Base-by-base conservation (phyloP, 805 yeast genomes). In the Debaryomyces hansenii region DNA sequence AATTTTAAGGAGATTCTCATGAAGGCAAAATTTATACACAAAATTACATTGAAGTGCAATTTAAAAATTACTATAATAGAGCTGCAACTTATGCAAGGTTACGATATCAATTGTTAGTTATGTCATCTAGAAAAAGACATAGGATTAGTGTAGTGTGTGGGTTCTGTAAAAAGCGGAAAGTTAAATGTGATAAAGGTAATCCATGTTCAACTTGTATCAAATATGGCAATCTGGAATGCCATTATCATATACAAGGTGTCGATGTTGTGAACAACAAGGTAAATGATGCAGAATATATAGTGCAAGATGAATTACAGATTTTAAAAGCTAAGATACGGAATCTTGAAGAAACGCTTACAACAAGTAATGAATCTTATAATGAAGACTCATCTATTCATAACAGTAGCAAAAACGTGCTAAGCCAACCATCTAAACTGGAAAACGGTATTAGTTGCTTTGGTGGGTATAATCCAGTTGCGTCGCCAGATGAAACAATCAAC, bases 121-220 rank as follows among this genome's bases (percentile, higher is more conserved):
- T 42, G 37, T 3, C 40, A 14, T n/a, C 44, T 3, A 29, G 44
- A 47, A 64, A 60, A 41, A 47, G 72, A 34, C 55, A 56, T 41
- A 58, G 73, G 46, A 45, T 57, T n/a, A 57, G 70, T 20, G 60
- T 65, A 20, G 70, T 65, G 40, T 70, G 76, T 51, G 57, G 56
- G 37, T 67, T 63, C 43, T 70, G 76, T 53, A 63, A 64, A 48
- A 54, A 54, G 39, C 51, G 75, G 31, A 70, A 70, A 48, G 70
- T 69, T 38, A 67, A 61, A 40, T 70, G 76, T 56, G 72, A 70
- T 50, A 55, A 64, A 28, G 64, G 62, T 8, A 52, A 57, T 38
- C 75, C 75, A 2, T 70, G 76, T 43, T 56, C 64, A 18, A 52
- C 70, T 10, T 70, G 76, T 51, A 47, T 60, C 14, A 64, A 59